These are phyloP conservation scores for Aspergillus haitiensis DNA, from an alignment of 495 filamentous ascomycete genomes.

Conservation along the genomic window DNA sequence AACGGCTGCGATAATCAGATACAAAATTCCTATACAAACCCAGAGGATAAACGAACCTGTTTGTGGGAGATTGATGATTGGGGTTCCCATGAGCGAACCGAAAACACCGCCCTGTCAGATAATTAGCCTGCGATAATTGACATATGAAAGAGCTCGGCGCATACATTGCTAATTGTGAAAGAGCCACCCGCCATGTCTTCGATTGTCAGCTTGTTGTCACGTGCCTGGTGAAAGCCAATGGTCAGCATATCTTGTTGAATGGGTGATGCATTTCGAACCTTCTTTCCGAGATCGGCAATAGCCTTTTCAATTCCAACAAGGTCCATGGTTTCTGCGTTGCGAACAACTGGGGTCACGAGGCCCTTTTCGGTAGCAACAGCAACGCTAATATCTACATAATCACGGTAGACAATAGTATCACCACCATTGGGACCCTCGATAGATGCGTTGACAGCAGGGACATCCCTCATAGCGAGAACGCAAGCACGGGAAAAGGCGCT, in stretches of 20 bases:
- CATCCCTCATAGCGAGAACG: conserved; percentile 88
- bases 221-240: conserved; percentile 55
- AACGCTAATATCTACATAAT: conserved; percentile 97
- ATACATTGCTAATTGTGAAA: conserved; percentile 96
- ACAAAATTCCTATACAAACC: neutral
- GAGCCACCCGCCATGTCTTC: conserved; percentile 99
- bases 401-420: conserved; percentile 96
- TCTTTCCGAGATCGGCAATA: conserved; percentile 93
- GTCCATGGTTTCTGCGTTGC: conserved; percentile 86
- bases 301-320: conserved; percentile 85
- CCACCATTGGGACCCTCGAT: conserved; percentile 94
- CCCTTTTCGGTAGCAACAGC: conserved; percentile 98
- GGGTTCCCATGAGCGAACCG: conserved; percentile 89
- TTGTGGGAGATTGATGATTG: conserved; percentile 98
- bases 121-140: conserved; percentile 24
- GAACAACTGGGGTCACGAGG: conserved; percentile 92
- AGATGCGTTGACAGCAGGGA: conserved; percentile 95
- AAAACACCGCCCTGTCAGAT: conserved; percentile 62
- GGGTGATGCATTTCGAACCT: conserved; percentile 53
- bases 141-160: conserved; percentile 18
- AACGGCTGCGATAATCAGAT: conserved; percentile 59
- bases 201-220: conserved; percentile 95
- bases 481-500: conserved; percentile 92
- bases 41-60: conserved; percentile 51
- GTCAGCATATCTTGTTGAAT: neutral